A percentile compares a stretch with the other conserved stretches of the same genome.
These are phyloP conservation scores for Ophiocordyceps robertsii DNA, from an alignment of 2,329 filamentous ascomycete species.

Conservation along the genomic window DNA sequence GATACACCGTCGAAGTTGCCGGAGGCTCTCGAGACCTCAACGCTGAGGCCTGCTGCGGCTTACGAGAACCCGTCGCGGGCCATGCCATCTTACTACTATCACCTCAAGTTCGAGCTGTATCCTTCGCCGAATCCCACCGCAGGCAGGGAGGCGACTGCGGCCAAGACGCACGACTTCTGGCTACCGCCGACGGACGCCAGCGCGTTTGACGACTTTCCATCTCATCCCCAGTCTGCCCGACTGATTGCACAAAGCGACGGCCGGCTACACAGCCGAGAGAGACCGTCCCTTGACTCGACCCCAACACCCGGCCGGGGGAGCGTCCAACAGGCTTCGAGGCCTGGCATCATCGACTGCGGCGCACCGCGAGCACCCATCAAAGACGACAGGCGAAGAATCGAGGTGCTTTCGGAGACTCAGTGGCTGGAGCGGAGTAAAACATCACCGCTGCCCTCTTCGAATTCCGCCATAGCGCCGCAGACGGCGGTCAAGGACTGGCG, in stretches of 20 bases:
- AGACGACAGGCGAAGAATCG: slow-evolving; percentile 19
- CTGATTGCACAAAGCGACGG: not conserved
- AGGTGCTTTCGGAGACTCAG: slow-evolving; percentile 25
- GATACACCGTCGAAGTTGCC: not conserved
- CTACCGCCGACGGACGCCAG: slow-evolving; percentile 31
- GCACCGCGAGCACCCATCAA: slow-evolving; percentile 19
- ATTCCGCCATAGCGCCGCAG: slow-evolving; percentile 30
- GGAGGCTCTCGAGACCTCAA: not conserved
- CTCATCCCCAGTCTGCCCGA: slow-evolving; percentile 24
- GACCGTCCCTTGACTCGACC: not conserved
- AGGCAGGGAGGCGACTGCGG: slow-evolving; percentile 3
- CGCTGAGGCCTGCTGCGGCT: not conserved
- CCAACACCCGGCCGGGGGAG: not conserved
- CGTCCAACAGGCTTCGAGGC: slow-evolving; percentile 5
- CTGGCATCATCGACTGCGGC: slow-evolving; percentile 36
- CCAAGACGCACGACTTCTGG: slow-evolving; percentile 26
- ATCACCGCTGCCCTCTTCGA: slow-evolving; percentile 28
- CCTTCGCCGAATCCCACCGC: slow-evolving; percentile 24
- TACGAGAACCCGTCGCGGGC: not conserved
- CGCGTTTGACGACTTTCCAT: slow-evolving; percentile 43
- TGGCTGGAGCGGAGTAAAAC: slow-evolving; percentile 25
- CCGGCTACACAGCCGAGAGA: slow-evolving; percentile 1
- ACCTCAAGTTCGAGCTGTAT: slow-evolving; percentile 55
- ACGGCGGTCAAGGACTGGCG: slow-evolving; percentile 59
- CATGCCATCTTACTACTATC: slow-evolving; percentile 52